phyloP scores from a whole-genome alignment of 208 protist species.

The Trypanosoma vivax region DNA sequence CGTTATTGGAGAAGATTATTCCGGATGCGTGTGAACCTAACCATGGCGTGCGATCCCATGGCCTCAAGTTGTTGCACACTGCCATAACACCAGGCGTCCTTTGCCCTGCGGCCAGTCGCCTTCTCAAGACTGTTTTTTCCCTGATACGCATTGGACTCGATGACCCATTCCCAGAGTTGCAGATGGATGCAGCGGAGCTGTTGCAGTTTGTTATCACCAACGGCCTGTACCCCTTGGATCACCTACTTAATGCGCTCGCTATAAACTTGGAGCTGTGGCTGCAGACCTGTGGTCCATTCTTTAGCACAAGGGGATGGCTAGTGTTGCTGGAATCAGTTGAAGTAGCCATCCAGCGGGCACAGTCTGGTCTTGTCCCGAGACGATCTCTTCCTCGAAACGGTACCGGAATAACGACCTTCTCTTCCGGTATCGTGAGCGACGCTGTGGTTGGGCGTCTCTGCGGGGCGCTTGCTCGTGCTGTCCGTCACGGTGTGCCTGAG shows the following conservation, averaged over 20 bases:
- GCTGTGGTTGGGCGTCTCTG: conserved; percentile 32
- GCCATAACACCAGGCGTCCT: conserved; percentile 16
- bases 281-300: conserved; percentile 10
- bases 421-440: conserved; percentile 18
- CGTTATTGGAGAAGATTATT: conserved; percentile 24
- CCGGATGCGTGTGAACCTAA: conserved; percentile 17
- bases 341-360: too few species aligned
- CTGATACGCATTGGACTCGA: conserved; percentile 53
- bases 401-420: background rate
- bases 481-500: conserved; percentile 32
- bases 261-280: conserved; percentile 48
- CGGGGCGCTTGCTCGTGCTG: conserved; percentile 19
- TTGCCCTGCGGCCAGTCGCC: conserved; percentile 17
- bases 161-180: conserved; percentile 73
- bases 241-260: conserved; percentile 36
- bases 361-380: background rate
- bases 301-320: conserved; percentile 45
- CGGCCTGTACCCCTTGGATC: conserved; percentile 21
- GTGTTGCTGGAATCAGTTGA: conserved; percentile 45
- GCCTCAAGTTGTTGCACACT: conserved; percentile 25
- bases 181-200: conserved; percentile 32
- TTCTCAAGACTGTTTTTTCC: conserved; percentile 32
- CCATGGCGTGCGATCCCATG: conserved; percentile 35
- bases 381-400: too few species aligned
- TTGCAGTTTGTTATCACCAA: conserved; percentile 22